Evolutionary conservation across 495 filamentous ascomycete genomes (phyloP), one percentile per base, ranked within the genome.

Genomic region (Penicillium turbatum): DNA sequence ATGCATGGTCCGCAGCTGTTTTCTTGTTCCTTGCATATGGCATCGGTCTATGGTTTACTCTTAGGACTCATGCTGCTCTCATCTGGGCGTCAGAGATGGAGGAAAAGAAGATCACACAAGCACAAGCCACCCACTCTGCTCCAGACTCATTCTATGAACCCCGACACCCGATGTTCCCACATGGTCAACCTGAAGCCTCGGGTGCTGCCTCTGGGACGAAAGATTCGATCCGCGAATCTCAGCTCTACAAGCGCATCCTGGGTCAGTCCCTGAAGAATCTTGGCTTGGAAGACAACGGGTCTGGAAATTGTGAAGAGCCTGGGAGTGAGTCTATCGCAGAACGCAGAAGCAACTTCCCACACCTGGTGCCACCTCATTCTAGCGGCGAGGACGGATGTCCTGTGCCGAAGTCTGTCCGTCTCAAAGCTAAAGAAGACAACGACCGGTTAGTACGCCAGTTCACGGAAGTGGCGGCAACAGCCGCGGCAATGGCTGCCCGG

Each of bases 41-140:
- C 32, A 93, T 97, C 56, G 93, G 93, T 13, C 75, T 97, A 27
- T 90, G 91, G 85, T 99, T 99, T 68, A 99, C 93, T 5, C 81
- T 99, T 6, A 78, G 95, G 54, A 99, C 93, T 2, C 93, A 99
- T 66, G 93, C 93, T 5, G 92, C 93, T 15, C 85, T 96, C 30
- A 99, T 99, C 52, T 99, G 93, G 93, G 92, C 90, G 63, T 86
- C 74, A 24, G 90, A 96, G 55, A 63, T 79, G 3, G 91, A 97
- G 38, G 90, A 95, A 70, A 95, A 95, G 74, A 89, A 87, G 43
- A 73, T 80, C 26, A 47, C 65, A 6, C 52, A 55, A 1, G 29
- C 38, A 9, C 47, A 54, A n/a, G 68, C 68, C 27, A 50, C 49
- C 37, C 56, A 64, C 16, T 54, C 64, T 13, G 60, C 68, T 1